phyloP scores from a whole-genome alignment of 148 eudicot species.

The Oxyria digyna region DNA sequence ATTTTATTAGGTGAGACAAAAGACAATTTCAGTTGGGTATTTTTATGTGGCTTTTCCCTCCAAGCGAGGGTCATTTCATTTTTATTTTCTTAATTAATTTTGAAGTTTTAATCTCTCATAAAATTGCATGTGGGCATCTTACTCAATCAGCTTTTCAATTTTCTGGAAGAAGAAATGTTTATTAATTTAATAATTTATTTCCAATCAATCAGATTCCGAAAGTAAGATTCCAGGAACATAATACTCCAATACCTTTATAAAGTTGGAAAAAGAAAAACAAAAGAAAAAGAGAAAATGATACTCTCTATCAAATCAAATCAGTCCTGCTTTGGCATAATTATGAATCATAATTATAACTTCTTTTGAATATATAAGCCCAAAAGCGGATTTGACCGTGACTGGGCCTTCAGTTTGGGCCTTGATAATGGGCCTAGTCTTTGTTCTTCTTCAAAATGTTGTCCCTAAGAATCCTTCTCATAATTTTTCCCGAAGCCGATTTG shows the following conservation, averaged over 20 bases:
- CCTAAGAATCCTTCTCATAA: slow-evolving; percentile 39
- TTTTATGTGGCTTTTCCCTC: too few species aligned
- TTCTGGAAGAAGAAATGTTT: not conserved
- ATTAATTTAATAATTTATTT: not conserved
- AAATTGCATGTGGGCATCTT: not conserved
- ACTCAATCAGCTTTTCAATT: not conserved
- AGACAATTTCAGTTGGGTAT: too few species aligned
- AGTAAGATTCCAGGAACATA: not conserved
- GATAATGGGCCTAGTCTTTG: not conserved
- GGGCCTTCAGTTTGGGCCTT: too few species aligned
- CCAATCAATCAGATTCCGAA: not conserved
- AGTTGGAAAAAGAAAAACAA: not conserved
- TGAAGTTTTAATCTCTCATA: not conserved
- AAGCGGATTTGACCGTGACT: not conserved
- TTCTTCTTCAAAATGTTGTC: slow-evolving; percentile 18
- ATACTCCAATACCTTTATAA: not conserved
- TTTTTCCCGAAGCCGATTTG: slow-evolving; percentile 54
- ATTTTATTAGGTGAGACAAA: too few species aligned
- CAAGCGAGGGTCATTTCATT: too few species aligned
- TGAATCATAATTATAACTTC: not conserved
- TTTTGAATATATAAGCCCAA: not conserved
- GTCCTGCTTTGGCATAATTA: not conserved
- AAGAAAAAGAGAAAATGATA: not conserved
- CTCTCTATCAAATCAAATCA: not conserved
- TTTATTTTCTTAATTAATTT: not conserved